phyloP scores from a whole-genome alignment of 2,329 filamentous ascomycete genomes.

The Fusarium sp. region DNA sequence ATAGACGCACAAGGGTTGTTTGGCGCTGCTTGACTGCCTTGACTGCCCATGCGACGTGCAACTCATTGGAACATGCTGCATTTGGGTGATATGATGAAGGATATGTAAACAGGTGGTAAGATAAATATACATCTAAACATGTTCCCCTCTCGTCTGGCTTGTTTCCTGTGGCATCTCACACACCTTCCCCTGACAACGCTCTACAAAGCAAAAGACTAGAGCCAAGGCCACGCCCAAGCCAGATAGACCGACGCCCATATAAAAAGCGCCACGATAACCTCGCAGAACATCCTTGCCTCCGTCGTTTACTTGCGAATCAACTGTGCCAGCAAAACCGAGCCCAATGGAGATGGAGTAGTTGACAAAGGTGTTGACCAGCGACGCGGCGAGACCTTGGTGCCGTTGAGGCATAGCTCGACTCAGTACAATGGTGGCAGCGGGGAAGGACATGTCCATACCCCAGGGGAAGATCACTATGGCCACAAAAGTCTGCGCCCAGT shows the following conservation, averaged over 20 bases:
- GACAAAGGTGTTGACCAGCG: constrained; percentile 68
- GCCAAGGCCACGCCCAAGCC: constrained; percentile 51
- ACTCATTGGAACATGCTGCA: too few species aligned
- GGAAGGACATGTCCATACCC: constrained; percentile 72
- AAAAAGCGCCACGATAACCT: constrained; percentile 54
- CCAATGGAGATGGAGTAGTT: constrained; percentile 73
- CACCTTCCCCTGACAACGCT: background rate
- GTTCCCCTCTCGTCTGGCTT: background rate
- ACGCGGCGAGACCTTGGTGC: constrained; percentile 56
- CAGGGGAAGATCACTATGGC: constrained; percentile 57
- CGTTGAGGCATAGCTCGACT: constrained; percentile 55
- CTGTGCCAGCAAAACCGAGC: constrained; percentile 70
- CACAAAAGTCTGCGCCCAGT: constrained; percentile 71
- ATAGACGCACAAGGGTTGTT: constrained; percentile 7
- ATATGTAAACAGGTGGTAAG: background rate
- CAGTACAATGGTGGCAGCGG: constrained; percentile 67
- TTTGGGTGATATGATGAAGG: too few species aligned
- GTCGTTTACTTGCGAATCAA: constrained; percentile 56
- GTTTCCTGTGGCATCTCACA: background rate
- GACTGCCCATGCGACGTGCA: too few species aligned
- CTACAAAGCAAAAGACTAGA: background rate
- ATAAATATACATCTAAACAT: background rate
- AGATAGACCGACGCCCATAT: constrained; percentile 54
- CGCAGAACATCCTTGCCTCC: constrained; percentile 44
- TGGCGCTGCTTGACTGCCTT: constrained; percentile 2